Base-by-base conservation (phyloP, 2,329 filamentous ascomycete species). In the Phialocephala subalpina region DNA sequence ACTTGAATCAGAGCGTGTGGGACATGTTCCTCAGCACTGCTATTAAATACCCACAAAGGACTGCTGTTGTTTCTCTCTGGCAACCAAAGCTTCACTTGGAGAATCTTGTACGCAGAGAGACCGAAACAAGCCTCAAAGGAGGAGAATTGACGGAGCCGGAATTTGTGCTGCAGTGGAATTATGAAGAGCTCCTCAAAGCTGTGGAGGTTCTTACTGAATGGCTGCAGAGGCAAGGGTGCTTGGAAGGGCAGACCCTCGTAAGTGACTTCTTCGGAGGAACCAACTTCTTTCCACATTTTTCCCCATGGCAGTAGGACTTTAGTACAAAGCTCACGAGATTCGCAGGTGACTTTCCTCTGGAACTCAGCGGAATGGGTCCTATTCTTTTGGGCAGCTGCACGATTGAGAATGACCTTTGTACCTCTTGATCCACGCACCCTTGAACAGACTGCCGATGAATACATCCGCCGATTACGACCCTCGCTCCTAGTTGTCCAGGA, bases 331-430 rank as follows among this genome's bases (percentile, higher is more conserved):
- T 58, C 3, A 38, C n/a, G 27, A 16, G 11, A 6, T 22, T 27
- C 2, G n/a, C 35, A 58, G 55, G 58, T 62, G 22, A 56, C 27
- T 9, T 60, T 45, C n/a, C n/a, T 64, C 3, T 64, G 49, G 57
- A 67, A 67, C 42, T 64, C 61, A 2, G 65, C 61, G 7, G 61
- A 67, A 67, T 64, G 65, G 65, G 57, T 33, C 5, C 45, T 66
- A 7, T 61, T 67, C 58, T 58, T 67, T n/a, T 67, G 65, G 65
- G 61, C n/a, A 3, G 58, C 65, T 40, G 65, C 65, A 5, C 36
- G 57, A 22, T 25, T 67, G 27, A 58, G n/a, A 40, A 64, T 64
- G 57, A 6, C 27, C 33, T 67, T 67, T 25, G 40, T 67, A 40
- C 52, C 65, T 12, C 40, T 67, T 33, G 52, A 64, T 27, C 65